Conservation (phyloP, 129 eudicot species). For the Logfia minima region DNA sequence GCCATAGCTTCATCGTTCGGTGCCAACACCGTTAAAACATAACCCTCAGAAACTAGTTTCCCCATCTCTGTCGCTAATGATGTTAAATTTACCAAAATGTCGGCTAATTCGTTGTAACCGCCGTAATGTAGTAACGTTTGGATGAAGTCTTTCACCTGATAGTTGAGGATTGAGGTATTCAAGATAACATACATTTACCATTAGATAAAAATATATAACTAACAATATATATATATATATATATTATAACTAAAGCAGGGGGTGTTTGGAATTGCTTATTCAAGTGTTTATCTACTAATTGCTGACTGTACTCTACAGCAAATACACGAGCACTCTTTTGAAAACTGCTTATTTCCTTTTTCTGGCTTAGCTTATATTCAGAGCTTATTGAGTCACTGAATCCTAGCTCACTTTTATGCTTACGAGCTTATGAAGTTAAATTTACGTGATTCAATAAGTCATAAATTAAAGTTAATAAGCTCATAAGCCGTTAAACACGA, state of each 20-base stretch:
- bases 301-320: not conserved
- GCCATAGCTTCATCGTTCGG: conserved; percentile 99
- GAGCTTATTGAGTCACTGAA: no score
- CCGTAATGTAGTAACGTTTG: conserved; percentile 79
- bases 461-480: not conserved
- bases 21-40: conserved; percentile 78
- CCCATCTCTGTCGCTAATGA: conserved; percentile 89
- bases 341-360: not conserved
- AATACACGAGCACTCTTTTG: not conserved
- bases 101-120: conserved; percentile 93
- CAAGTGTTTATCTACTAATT: not conserved
- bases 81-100: conserved; percentile 76
- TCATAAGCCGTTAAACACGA: not conserved
- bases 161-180: not conserved
- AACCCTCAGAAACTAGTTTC: conserved; percentile 77
- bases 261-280: not conserved
- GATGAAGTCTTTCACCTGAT: conserved; percentile 73
- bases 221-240: not conserved
- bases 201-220: not conserved
- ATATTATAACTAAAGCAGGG: not conserved
- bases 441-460: no score
- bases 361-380: no score
- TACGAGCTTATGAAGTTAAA: no score
- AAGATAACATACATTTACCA: not conserved
- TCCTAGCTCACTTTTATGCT: no score